phyloP scores from a whole-genome alignment of 352 stramenopile genomes.

The Phytophthora pini region DNA sequence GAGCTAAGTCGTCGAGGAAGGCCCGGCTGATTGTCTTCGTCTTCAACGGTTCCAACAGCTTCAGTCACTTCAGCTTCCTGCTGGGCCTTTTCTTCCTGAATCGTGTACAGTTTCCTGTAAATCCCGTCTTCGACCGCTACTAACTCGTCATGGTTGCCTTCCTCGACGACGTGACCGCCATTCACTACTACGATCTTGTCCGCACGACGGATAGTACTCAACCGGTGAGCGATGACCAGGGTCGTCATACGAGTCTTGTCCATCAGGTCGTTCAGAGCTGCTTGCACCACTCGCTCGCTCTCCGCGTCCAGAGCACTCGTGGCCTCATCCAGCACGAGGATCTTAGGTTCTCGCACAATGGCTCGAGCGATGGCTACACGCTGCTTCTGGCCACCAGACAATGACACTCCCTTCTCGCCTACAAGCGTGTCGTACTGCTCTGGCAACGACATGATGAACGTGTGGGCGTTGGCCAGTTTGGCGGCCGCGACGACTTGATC shows the following conservation, averaged over 20 bases:
- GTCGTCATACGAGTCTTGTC: constrained; percentile 38
- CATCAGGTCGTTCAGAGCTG: constrained; percentile 28
- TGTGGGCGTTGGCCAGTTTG: constrained; percentile 52
- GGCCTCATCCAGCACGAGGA: constrained; percentile 68
- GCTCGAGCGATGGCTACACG: constrained; percentile 71
- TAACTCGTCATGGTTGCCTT: constrained; percentile 45
- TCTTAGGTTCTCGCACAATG: constrained; percentile 51
- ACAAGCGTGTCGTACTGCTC: constrained; percentile 81
- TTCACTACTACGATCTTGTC: constrained; percentile 60
- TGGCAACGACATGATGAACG: constrained; percentile 85
- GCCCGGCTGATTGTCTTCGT: neutral
- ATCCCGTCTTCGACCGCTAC: constrained; percentile 18
- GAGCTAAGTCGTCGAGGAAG: neutral
- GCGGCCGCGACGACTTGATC: constrained; percentile 73
- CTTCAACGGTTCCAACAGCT: constrained; percentile 2
- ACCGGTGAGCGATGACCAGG: constrained; percentile 51
- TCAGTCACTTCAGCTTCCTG: constrained; percentile 4
- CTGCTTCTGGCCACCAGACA: constrained; percentile 77
- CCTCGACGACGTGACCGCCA: constrained; percentile 50
- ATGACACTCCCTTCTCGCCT: constrained; percentile 62
- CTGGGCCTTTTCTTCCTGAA: constrained; percentile 31
- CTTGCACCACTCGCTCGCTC: constrained; percentile 42
- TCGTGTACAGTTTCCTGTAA: constrained; percentile 34
- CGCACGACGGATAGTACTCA: constrained; percentile 48
- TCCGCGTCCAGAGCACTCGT: constrained; percentile 55